Conservation (phyloP, 2,329 filamentous ascomycete genomes). For the Hymenoscyphus occultus region DNA sequence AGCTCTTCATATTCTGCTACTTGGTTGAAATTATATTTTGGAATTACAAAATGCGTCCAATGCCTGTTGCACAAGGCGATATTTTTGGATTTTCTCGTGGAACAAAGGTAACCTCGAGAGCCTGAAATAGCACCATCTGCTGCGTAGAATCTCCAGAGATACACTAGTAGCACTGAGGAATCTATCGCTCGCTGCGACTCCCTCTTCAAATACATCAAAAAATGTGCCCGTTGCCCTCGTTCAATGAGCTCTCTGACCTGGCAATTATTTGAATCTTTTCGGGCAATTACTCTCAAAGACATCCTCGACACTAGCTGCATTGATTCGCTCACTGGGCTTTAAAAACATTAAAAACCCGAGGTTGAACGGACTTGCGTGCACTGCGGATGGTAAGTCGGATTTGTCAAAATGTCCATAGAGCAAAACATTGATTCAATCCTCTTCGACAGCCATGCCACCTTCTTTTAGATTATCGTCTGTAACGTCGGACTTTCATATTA, state of each 20-base stretch:
- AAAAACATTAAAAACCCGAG: not conserved
- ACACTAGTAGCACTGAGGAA: not conserved
- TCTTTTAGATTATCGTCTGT: not conserved
- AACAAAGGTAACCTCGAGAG: not conserved
- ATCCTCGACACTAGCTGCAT: not conserved
- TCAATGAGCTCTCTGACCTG: not conserved
- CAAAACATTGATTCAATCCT: not conserved
- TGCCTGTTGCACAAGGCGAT: not conserved
- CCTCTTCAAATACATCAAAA: not conserved
- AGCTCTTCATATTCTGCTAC: not conserved
- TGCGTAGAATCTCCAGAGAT: not conserved
- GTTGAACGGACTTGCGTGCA: not conserved
- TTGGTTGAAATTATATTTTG: not conserved
- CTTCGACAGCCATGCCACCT: not conserved
- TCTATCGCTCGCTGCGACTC: not conserved
- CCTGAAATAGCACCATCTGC: not conserved
- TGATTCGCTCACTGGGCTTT: not conserved
- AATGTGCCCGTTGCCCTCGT: not conserved
- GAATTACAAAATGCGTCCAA: not conserved
- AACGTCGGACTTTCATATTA: not conserved
- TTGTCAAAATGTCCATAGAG: not conserved
- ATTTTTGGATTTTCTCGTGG: not conserved
- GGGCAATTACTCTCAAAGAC: not conserved
- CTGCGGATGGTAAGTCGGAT: not conserved
- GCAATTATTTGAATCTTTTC: not conserved